Base-by-base conservation (phyloP, 257 asterid species). In the Jaltomata sinuosa region DNA sequence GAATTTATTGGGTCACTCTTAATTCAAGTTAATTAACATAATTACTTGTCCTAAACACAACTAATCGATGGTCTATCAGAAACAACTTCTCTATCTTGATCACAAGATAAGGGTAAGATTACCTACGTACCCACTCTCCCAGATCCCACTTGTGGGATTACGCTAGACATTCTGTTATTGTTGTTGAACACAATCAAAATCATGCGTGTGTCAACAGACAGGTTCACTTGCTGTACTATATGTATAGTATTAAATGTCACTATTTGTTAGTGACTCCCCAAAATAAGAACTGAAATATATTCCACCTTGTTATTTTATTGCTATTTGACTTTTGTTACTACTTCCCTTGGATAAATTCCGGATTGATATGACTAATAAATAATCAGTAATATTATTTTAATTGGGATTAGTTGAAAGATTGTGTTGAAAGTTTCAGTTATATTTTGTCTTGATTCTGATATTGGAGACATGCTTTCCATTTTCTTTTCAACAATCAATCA, bases 1-100 rank as follows among this genome's bases (percentile, higher is more conserved):
- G 69, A 45, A 82, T 82, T 40, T 15, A 82, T 62, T 82, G 72
- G 40, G 19, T 61, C 49, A 62, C 50, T 50, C 79, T 5, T 82
- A 57, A 52, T n/a, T 25, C 42, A 49, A 19, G 45, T 36, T 38
- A 18, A 78, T 34, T 16, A 64, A 3, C 36, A 65, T 50, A 38
- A 76, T 76, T 76, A 49, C 3, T 76, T 76, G 18, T 50, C 62
- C 27, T 15, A 2, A 27, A 12, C 25, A 2, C 16, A 45, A 45
- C 7, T 18, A 29, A 0, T 3, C 2, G 2, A 14, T 0, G 27
- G 21, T 62, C 2, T 14, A 14, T 0, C 0, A 62, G 7, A 62
- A 21, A 2, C 0, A 59, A 25, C 3, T 57, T 61, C 0, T 11
- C 18, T 25, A 22, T 4, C 11, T 59, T 59, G n/a, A n/a, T n/a